Evolutionary conservation across 2,329 filamentous ascomycete species (phyloP).

Genomic region (Ophiognomonia clavigignenti-juglandacearum): DNA sequence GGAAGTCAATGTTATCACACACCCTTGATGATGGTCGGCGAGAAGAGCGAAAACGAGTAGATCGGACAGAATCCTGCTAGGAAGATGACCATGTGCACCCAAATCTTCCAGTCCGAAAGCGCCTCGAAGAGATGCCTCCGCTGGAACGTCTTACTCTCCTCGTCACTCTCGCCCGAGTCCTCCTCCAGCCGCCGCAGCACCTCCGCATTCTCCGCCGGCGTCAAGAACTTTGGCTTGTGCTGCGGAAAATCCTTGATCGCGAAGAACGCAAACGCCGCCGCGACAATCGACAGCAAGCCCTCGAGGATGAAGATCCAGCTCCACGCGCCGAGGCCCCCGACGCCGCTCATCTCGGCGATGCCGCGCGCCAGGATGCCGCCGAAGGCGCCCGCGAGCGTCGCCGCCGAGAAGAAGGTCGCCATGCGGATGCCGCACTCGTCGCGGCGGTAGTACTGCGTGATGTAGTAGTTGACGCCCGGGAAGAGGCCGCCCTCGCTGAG

Average conservation of each 20-base stretch:
- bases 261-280: slow-evolving; percentile 31
- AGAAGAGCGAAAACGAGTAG: slow-evolving; percentile 57
- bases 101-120: slow-evolving; percentile 53
- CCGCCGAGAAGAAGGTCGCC: slow-evolving; percentile 54
- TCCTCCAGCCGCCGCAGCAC: slow-evolving; percentile 39
- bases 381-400: slow-evolving; percentile 57
- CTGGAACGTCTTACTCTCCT: slow-evolving; percentile 43
- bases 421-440: slow-evolving; percentile 58
- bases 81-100: slow-evolving; percentile 55
- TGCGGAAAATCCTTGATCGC: slow-evolving; percentile 55
- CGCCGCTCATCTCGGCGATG: slow-evolving; percentile 52
- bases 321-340: slow-evolving; percentile 56
- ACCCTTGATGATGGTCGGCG: slow-evolving; percentile 54
- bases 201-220: slow-evolving; percentile 34
- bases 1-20: too few relatives aligned
- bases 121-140: slow-evolving; percentile 51
- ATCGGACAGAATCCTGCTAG: slow-evolving; percentile 55
- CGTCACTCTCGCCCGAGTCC: slow-evolving; percentile 42
- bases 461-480: slow-evolving; percentile 50
- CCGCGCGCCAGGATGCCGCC: slow-evolving; percentile 57
- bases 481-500: slow-evolving; percentile 58
- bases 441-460: slow-evolving; percentile 55
- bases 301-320: slow-evolving; percentile 78
- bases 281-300: slow-evolving; percentile 42
- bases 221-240: slow-evolving; percentile 44